These are phyloP conservation scores for Hypoxylon subgilvum DNA, from an alignment of 495 filamentous ascomycete genomes.

Conservation along the genomic window DNA sequence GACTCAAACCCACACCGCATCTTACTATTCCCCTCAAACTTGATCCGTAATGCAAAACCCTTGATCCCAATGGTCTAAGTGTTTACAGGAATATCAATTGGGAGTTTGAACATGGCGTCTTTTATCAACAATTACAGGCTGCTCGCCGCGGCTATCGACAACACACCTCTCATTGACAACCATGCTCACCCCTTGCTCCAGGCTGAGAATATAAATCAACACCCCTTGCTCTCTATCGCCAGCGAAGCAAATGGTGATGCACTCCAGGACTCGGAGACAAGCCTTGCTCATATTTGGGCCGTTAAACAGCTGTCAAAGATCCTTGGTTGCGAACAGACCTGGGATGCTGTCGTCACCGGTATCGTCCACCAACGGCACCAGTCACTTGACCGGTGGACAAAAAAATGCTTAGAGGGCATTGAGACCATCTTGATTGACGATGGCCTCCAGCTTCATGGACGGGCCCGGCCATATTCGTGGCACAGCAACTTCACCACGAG, in stretches of 20 bases:
- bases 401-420: conserved; percentile 73
- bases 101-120: conserved; percentile 14
- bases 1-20: too few relatives aligned
- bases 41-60: too few relatives aligned
- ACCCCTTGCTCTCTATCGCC: conserved; percentile 72
- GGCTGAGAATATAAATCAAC: conserved; percentile 40
- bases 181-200: conserved; percentile 75
- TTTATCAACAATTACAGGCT: conserved; percentile 34
- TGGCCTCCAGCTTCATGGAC: conserved; percentile 63
- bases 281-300: conserved; percentile 73
- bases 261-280: conserved; percentile 59
- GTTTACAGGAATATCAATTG: too few relatives aligned
- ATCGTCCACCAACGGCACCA: conserved; percentile 61
- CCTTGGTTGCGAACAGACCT: conserved; percentile 63
- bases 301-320: conserved; percentile 69
- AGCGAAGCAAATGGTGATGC: conserved; percentile 77
- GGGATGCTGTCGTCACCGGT: conserved; percentile 67
- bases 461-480: conserved; percentile 68
- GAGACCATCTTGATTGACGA: conserved; percentile 82
- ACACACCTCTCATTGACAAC: conserved; percentile 82
- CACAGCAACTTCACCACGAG: conserved; percentile 69
- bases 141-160: conserved; percentile 58
- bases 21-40: too few relatives aligned
- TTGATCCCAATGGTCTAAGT: too few relatives aligned
- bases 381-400: conserved; percentile 64